Evolutionary conservation across 257 asterid species (phyloP).

Genomic region (Solanum chiquidenum): DNA sequence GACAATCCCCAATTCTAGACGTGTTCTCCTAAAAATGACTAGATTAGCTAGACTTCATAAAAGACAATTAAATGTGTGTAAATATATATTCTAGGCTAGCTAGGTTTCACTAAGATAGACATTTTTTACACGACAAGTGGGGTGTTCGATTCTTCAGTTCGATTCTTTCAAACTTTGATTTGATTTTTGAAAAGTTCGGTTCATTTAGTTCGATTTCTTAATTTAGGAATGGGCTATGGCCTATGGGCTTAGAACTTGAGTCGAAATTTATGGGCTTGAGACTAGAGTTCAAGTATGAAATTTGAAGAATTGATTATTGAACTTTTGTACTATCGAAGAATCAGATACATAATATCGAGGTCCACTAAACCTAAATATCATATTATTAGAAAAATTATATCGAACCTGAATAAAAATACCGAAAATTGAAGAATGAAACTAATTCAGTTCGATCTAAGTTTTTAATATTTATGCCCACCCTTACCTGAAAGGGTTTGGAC

Average conservation of each 20-base stretch:
- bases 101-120: not conserved
- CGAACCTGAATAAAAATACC: rapidly evolving
- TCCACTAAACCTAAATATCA: no score
- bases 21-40: not conserved
- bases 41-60: not conserved
- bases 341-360: not conserved
- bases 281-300: no score
- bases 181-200: not conserved
- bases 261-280: not conserved
- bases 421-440: no score
- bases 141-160: not conserved
- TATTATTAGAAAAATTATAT: no score
- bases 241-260: no score
- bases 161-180: no score
- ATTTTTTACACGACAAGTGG: no score
- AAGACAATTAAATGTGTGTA: not conserved
- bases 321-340: no score
- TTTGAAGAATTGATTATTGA: no score
- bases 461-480: not conserved
- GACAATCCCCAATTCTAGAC: not conserved
- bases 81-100: not conserved
- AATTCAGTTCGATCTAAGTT: no score
- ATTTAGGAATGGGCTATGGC: no score
- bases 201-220: not conserved
- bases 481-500: not conserved